Percentiles rank a stretch among this genome's conserved stretches.
Evolutionary conservation across 768 basidiomycete species (phyloP).

Genomic region (Psilocybe tampanensis): DNA sequence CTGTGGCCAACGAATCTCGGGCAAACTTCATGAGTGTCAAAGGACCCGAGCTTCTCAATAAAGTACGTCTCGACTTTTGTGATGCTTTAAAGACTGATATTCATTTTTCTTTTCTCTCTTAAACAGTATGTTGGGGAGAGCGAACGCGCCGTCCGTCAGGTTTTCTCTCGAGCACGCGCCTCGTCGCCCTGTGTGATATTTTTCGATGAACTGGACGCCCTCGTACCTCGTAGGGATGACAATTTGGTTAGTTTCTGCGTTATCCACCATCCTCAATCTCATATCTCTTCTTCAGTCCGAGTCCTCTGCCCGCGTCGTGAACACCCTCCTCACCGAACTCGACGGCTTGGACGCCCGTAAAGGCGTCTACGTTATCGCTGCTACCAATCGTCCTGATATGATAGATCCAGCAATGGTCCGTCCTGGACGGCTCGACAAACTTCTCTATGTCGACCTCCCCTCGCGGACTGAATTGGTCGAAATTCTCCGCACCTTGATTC

Average conservation of each 20-base stretch:
- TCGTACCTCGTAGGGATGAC: conserved; percentile 90
- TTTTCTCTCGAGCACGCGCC: conserved; percentile 91
- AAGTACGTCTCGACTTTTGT: conserved; percentile 69
- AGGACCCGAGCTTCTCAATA: conserved; percentile 95
- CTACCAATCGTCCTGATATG: conserved; percentile 96
- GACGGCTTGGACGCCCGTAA: conserved; percentile 89
- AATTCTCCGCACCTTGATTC: conserved; percentile 76
- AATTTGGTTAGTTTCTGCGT: conserved; percentile 67
- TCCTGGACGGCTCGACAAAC: conserved; percentile 93
- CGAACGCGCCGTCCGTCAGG: conserved; percentile 91
- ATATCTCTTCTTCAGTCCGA: conserved; percentile 67
- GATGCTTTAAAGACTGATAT: neutral
- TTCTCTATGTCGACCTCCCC: conserved; percentile 92
- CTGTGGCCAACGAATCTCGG: conserved; percentile 92
- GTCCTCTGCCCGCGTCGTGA: conserved; percentile 90
- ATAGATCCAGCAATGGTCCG: conserved; percentile 98
- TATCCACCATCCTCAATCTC: too few species aligned
- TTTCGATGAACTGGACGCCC: conserved; percentile 92
- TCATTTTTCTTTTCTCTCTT: neutral
- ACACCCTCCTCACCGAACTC: conserved; percentile 91
- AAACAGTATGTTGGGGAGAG: conserved; percentile 96
- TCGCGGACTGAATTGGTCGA: conserved; percentile 73
- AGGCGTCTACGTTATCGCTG: conserved; percentile 90
- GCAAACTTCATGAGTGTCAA: conserved; percentile 99
- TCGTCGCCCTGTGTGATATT: conserved; percentile 95